Evolutionary conservation across 768 basidiomycete species (phyloP).

Genomic region (Lyophyllum atratum): DNA sequence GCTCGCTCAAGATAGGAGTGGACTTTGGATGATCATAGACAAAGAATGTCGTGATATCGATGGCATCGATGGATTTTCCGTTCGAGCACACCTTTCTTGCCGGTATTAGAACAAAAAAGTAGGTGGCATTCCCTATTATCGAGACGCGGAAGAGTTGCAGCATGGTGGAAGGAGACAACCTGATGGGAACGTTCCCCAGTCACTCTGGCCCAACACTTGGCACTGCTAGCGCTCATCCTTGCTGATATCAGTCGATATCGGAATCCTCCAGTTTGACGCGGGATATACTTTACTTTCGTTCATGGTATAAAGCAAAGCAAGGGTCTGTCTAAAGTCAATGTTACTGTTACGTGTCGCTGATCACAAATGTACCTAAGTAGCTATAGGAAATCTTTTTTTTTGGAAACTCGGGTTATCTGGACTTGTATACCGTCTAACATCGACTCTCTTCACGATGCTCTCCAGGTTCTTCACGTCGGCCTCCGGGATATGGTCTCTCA

Average conservation of each 20-base stretch:
- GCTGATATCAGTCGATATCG: too few species aligned
- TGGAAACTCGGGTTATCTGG: too few species aligned
- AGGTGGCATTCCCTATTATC: not conserved
- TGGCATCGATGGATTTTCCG: conserved; percentile 10
- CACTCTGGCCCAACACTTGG: not conserved
- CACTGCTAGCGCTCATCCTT: not conserved
- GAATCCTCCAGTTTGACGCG: too few species aligned
- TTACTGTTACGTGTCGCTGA: too few species aligned
- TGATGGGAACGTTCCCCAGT: not conserved
- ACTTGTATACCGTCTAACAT: too few species aligned
- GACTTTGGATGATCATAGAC: conserved; percentile 5
- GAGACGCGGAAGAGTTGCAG: not conserved
- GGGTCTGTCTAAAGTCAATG: too few species aligned
- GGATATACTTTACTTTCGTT: not conserved
- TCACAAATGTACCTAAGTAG: too few species aligned
- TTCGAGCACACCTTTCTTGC: not conserved
- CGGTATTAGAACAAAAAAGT: not conserved
- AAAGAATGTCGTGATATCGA: conserved; percentile 14
- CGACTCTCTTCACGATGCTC: not conserved
- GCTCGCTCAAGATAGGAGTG: not conserved
- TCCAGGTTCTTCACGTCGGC: not conserved
- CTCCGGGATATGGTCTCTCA: not conserved
- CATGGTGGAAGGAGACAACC: not conserved
- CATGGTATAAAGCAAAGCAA: too few species aligned
- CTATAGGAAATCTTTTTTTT: too few species aligned